phyloP scores from a whole-genome alignment of 2,329 filamentous ascomycete genomes.

The Triangularia setosa region DNA sequence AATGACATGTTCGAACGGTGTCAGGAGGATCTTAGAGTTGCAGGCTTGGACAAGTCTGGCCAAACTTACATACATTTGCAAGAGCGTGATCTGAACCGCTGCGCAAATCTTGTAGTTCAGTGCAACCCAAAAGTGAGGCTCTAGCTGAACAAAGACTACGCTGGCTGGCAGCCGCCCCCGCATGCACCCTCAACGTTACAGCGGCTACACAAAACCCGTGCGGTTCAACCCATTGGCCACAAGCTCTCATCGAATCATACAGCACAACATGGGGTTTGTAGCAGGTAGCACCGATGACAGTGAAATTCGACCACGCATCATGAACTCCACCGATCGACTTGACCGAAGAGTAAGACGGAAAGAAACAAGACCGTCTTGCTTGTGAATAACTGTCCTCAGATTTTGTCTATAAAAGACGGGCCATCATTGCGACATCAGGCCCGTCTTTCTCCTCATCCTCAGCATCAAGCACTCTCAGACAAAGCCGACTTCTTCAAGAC shows the following conservation, averaged over 20 bases:
- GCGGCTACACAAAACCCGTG: not conserved
- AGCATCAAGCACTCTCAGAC: not conserved
- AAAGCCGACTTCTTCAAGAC: not conserved
- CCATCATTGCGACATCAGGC: not conserved
- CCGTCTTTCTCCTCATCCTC: not conserved
- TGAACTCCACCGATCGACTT: not conserved
- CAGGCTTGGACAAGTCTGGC: no score
- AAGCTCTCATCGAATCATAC: not conserved
- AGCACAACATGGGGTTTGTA: not conserved
- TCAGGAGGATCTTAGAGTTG: no score
- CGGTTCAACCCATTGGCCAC: not conserved
- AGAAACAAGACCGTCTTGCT: not conserved
- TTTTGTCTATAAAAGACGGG: not conserved
- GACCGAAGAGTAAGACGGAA: not conserved
- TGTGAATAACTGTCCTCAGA: not conserved
- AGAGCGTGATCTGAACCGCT: not conserved
- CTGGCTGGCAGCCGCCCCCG: not conserved
- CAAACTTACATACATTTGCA: no score
- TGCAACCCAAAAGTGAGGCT: not conserved
- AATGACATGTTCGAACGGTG: no score
- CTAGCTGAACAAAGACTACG: not conserved
- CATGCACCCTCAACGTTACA: not conserved
- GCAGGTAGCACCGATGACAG: not conserved
- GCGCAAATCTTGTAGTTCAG: not conserved
- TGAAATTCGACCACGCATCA: not conserved